Evolutionary conservation across 768 basidiomycete species (phyloP), one percentile per base, ranked within the genome.

Genomic region (Mrakia gelida): DNA sequence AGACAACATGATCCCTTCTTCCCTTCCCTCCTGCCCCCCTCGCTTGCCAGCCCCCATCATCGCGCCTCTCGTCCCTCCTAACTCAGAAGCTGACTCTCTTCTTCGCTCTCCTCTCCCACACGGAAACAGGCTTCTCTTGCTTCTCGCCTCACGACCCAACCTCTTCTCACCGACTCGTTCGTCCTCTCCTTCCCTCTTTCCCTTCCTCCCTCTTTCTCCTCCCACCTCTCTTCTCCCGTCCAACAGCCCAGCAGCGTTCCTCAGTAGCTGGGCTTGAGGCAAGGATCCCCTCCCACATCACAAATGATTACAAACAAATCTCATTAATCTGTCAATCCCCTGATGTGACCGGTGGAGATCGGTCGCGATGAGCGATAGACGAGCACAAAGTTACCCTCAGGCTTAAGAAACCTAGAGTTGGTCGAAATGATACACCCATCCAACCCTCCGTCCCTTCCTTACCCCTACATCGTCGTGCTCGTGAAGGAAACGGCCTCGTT

Each of bases 251-350:
- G 65, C 65, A 67, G 65, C 65, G 65, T 52, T 52, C 11, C 67
- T 26, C 38, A 10, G 34, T n/a, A 70, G 67, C 67, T 26, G 38
- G 67, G 18, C 73, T 65, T n/a, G n/a, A n/a, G n/a, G n/a, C 30
- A 9, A 38, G 38, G 38, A 38, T 52, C 75, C 41, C 43, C 52
- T 26, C 49, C 16, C 52, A 75, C 75, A 74, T n/a, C n/a, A 73
- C 59, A 85, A 59, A 59, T 84, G 85, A 86, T 86, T 86, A 85
- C 81, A 75, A 75, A 75, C 80, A 79, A 79, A 41, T 74, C 79
- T 75, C 81, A 81, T 81, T 76, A 84, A 88, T 88, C 87, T 88
- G 88, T 88, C 87, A 88, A 88, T 88, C 88, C 87, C 82, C 88
- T 82, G 86, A 88, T 84, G 72, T 79, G 82, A 78, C 82, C 75